phyloP scores from a whole-genome alignment of 805 yeast genomes.

The Metschnikowia cubensis region DNA sequence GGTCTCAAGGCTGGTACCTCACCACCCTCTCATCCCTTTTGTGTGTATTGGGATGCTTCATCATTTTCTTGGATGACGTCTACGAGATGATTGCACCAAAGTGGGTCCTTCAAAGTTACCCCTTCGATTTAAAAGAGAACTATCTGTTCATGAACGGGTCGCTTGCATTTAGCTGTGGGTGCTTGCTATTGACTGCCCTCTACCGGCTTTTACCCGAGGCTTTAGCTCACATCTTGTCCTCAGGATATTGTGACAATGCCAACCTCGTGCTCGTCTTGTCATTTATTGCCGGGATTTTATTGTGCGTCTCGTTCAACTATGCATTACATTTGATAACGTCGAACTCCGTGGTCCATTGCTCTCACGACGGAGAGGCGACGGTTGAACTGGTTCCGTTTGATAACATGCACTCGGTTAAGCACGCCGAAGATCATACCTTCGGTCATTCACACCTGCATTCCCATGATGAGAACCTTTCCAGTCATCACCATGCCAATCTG shows the following conservation, averaged over 20 bases:
- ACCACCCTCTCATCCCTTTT: constrained; percentile 63
- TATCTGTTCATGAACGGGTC: constrained; percentile 68
- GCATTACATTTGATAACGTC: constrained; percentile 72
- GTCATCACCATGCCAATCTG: background rate
- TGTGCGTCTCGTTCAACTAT: constrained; percentile 59
- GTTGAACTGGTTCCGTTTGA: constrained; percentile 17
- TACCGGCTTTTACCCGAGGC: constrained; percentile 76
- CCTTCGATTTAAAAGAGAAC: constrained; percentile 55
- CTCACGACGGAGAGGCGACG: constrained; percentile 47
- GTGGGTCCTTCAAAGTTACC: constrained; percentile 32
- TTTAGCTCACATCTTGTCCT: constrained; percentile 38
- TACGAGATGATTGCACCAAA: constrained; percentile 44
- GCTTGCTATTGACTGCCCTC: constrained; percentile 73
- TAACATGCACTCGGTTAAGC: constrained; percentile 7
- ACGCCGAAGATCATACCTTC: constrained; percentile 12
- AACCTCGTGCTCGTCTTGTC: constrained; percentile 42
- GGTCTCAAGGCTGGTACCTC: constrained; percentile 58
- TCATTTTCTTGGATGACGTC: constrained; percentile 59
- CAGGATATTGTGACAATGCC: constrained; percentile 13
- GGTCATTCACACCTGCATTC: constrained; percentile 19
- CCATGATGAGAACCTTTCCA: constrained; percentile 7
- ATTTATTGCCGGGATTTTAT: constrained; percentile 54
- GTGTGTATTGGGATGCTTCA: constrained; percentile 66
- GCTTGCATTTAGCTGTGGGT: constrained; percentile 76
- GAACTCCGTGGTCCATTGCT: constrained; percentile 82